These are phyloP conservation scores for Protostelium mycophagum DNA, from an alignment of 78 protist genomes.

Conservation along the genomic window DNA sequence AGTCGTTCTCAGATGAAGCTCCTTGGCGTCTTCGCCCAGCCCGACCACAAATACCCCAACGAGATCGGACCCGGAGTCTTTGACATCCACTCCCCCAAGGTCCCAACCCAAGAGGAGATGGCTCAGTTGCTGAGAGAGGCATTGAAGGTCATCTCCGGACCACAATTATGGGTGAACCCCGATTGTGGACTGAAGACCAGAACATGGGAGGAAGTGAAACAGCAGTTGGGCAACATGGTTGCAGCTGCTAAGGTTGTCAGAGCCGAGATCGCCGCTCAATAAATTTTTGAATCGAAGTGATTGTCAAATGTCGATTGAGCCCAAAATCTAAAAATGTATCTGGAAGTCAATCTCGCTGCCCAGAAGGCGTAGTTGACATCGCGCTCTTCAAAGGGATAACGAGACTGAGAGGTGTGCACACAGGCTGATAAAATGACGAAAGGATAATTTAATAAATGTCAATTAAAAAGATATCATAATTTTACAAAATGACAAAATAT, in stretches of 20 bases:
- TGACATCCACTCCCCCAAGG: constrained; percentile 78
- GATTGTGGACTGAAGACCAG: constrained; percentile 82
- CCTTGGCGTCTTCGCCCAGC: constrained; percentile 40
- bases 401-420: too few relatives aligned
- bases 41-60: constrained; percentile 41
- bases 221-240: constrained; percentile 55
- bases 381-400: too few relatives aligned
- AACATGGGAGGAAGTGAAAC: constrained; percentile 8
- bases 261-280: neutral
- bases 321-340: too few relatives aligned
- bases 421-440: too few relatives aligned
- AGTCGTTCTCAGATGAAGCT: constrained; percentile 47
- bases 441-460: too few relatives aligned
- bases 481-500: too few relatives aligned
- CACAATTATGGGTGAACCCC: constrained; percentile 68
- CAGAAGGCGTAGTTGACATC: too few relatives aligned
- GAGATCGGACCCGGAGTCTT: constrained; percentile 83
- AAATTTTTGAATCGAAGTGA: too few relatives aligned
- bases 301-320: too few relatives aligned
- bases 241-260: constrained; percentile 15
- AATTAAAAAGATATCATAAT: too few relatives aligned
- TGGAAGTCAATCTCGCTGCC: too few relatives aligned
- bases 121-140: constrained; percentile 33
- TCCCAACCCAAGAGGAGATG: constrained; percentile 66
- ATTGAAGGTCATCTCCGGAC: constrained; percentile 14